Evolutionary conservation across 345 rosid species (phyloP), one percentile per base, ranked within the genome.

Genomic region (Pseudoturritis turrita): DNA sequence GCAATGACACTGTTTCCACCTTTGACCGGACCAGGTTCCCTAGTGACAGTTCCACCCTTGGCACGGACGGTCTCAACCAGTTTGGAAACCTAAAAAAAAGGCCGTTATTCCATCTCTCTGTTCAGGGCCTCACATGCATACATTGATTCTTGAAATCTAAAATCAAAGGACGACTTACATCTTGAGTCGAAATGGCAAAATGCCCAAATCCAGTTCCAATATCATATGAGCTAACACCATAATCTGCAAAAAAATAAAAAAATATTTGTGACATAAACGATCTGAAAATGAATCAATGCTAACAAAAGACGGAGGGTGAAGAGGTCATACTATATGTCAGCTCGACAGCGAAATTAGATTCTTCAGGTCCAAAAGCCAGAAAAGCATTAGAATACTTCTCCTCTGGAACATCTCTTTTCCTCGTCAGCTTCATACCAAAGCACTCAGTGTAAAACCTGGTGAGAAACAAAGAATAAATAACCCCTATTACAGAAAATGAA

Each of bases 151-250:
- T 18, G 70, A 54, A 8, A 54, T 46, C 22, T 31, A 28, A 75
- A 44, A 6, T 7, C 33, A 25, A 49, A 6, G 44, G 3, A 25
- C 1, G 17, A 62, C 87, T 83, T 70, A 89, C 99, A 89, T 91
- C 97, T 75, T 78, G 77, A 60, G 99, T 88, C 37, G 93, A 82
- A 70, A 95, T 89, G 15, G 88, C 96, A 79, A 95, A 91, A 85
- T 95, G 97, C 57, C 97, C 97, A 65, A 91, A 89, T 10, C 99
- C 96, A 78, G 85, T 81, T 80, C 99, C 99, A 72, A 95, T 89
- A 31, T 91, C 99, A 79, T 95, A 89, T 11, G 96, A 89, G 29
- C 81, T 78, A 75, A 83, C 88, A 63, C 97, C 97, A 75, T 89
- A 89, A 81, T 95, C 97, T 91, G 83, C 22, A 61, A 63, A 61